These are phyloP conservation scores for Ceratocystis variospora DNA, from an alignment of 2,329 filamentous ascomycete genomes.

Conservation along the genomic window DNA sequence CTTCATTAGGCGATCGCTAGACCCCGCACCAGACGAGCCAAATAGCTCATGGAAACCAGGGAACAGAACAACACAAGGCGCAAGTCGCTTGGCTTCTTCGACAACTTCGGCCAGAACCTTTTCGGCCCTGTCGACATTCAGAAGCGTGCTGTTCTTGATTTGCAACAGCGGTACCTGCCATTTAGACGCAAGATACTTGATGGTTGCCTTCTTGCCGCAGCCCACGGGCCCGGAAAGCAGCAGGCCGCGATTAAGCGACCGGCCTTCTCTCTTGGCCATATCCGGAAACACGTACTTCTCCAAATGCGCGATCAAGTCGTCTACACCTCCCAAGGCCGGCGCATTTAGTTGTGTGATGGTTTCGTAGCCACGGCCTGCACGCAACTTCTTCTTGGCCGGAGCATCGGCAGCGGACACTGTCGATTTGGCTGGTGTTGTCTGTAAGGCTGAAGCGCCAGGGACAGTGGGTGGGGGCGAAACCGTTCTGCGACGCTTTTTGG, in stretches of 20 bases:
- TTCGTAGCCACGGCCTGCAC: slow-evolving; percentile 25
- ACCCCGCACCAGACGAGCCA: slow-evolving; percentile 14
- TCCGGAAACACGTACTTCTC: slow-evolving; percentile 15
- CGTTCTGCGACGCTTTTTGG: slow-evolving; percentile 24
- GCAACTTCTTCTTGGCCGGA: slow-evolving; percentile 24
- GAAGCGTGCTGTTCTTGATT: slow-evolving; percentile 26
- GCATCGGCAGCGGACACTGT: slow-evolving; percentile 18
- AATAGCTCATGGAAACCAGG: slow-evolving; percentile 63
- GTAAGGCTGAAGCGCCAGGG: background rate
- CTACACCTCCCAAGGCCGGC: slow-evolving; percentile 25
- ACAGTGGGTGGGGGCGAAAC: slow-evolving; percentile 19
- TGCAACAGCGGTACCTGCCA: slow-evolving; percentile 62
- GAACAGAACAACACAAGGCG: slow-evolving; percentile 82
- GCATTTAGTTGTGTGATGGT: slow-evolving; percentile 24
- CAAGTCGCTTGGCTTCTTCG: slow-evolving; percentile 67
- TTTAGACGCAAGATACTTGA: slow-evolving; percentile 58
- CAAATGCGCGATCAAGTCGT: slow-evolving; percentile 20
- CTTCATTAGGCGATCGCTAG: slow-evolving; percentile 59
- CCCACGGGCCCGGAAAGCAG: slow-evolving; percentile 66
- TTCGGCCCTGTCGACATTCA: slow-evolving; percentile 29
- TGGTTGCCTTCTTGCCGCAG: slow-evolving; percentile 67
- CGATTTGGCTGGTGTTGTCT: slow-evolving; percentile 6
- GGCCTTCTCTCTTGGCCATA: slow-evolving; percentile 16
- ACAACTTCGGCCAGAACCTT: slow-evolving; percentile 30
- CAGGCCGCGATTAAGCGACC: slow-evolving; percentile 36